Conservation (phyloP, 257 asterid genomes). For the Echites panduratus region DNA sequence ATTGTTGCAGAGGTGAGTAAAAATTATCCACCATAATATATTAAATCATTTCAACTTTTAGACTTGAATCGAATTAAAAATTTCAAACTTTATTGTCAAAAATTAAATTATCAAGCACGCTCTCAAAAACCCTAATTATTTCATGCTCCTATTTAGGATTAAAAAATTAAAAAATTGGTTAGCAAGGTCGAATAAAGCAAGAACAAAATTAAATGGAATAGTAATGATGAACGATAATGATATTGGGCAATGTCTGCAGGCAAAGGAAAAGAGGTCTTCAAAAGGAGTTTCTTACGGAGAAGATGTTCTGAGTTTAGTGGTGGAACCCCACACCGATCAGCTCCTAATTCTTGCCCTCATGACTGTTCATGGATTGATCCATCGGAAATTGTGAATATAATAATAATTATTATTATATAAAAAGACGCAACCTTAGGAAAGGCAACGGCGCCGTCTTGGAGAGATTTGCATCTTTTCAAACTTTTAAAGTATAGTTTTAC, state of each 20-base stretch:
- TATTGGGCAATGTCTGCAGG: constrained; percentile 52
- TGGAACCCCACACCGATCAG: constrained; percentile 60
- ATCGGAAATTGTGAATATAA: constrained; percentile 42
- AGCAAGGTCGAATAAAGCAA: background rate
- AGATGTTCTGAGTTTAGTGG: constrained; percentile 57
- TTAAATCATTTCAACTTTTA: too few species aligned
- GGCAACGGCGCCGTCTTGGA: constrained; percentile 1
- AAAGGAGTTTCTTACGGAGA: constrained; percentile 60
- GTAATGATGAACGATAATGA: background rate
- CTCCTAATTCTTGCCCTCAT: constrained; percentile 66
- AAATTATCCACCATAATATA: too few species aligned
- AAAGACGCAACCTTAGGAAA: background rate
- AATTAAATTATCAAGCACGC: too few species aligned
- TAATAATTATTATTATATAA: too few species aligned
- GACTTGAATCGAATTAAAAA: too few species aligned
- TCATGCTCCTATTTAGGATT: background rate
- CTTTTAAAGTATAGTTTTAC: too few species aligned
- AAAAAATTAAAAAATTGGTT: too few species aligned
- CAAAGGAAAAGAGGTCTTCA: constrained; percentile 41
- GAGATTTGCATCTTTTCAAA: too few species aligned
- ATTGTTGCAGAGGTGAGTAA: constrained; percentile 57
- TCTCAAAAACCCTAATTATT: too few species aligned
- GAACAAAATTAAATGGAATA: too few species aligned
- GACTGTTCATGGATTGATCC: constrained; percentile 57
- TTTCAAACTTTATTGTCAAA: too few species aligned